Conservation (phyloP, 345 rosid species). For the Populus euphratica region DNA sequence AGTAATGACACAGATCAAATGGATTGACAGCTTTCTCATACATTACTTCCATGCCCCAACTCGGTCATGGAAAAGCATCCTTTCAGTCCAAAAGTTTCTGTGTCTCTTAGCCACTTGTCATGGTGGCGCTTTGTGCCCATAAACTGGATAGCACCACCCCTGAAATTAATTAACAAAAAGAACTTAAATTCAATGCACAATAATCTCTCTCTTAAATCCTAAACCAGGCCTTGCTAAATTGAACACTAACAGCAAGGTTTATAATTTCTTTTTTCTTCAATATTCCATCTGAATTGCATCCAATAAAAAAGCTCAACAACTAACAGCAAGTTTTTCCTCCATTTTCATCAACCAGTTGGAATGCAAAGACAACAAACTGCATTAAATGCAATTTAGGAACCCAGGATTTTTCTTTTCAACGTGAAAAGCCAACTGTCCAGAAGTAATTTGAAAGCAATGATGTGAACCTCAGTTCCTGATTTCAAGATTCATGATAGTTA, state of each 20-base stretch:
- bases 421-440: background rate
- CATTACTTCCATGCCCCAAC: constrained; percentile 98
- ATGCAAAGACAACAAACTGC: background rate
- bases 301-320: too few species aligned
- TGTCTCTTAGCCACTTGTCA: constrained; percentile 75
- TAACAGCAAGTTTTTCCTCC: too few species aligned
- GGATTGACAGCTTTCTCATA: constrained; percentile 35
- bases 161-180: constrained; percentile 24
- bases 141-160: constrained; percentile 84
- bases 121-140: constrained; percentile 89
- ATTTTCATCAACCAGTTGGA: too few species aligned
- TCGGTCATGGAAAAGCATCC: constrained; percentile 98
- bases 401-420: background rate
- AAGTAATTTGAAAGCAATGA: background rate
- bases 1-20: background rate
- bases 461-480: background rate
- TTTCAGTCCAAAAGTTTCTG: constrained; percentile 61
- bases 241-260: background rate
- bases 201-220: too few species aligned
- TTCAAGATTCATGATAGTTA: background rate
- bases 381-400: too few species aligned
- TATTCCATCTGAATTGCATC: background rate
- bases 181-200: background rate
- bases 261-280: background rate
- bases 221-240: background rate